Percentiles rank a stretch among this genome's conserved stretches.
phyloP scores from a whole-genome alignment of 257 asterid genomes.

The Ophiorrhiza pumila region DNA sequence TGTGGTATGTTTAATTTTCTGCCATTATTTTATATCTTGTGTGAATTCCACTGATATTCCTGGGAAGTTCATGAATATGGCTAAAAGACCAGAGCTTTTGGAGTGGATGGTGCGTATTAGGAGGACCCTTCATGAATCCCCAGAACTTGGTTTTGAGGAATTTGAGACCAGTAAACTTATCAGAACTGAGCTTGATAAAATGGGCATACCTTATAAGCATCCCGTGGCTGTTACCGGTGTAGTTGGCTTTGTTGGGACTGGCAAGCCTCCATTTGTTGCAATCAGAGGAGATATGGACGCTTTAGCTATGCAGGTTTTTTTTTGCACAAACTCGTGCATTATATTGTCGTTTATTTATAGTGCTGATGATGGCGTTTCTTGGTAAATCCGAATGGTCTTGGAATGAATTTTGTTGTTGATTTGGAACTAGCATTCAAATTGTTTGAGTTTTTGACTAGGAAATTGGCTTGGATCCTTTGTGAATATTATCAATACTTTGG shows the following conservation, averaged over 20 bases:
- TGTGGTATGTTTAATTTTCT: neutral
- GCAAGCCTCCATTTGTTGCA: slow-evolving; percentile 63
- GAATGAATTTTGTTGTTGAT: neutral
- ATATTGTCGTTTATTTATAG: neutral
- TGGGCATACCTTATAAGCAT: slow-evolving; percentile 50
- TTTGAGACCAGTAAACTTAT: slow-evolving; percentile 60
- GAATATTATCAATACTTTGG: slow-evolving; percentile 4
- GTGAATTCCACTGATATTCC: slow-evolving; percentile 41
- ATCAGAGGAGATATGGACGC: slow-evolving; percentile 80
- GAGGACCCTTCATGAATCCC: slow-evolving; percentile 57
- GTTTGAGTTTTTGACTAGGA: neutral
- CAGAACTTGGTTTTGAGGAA: slow-evolving; percentile 70
- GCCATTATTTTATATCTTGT: neutral
- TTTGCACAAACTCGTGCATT: neutral
- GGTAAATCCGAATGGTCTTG: neutral
- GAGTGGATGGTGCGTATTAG: slow-evolving; percentile 58
- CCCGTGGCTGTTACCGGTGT: slow-evolving; percentile 68
- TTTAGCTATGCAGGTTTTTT: slow-evolving; percentile 49
- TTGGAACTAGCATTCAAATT: neutral
- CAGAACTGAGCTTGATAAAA: slow-evolving; percentile 54
- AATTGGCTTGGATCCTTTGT: neutral
- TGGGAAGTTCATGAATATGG: slow-evolving; percentile 37
- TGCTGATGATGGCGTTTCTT: neutral
- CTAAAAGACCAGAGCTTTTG: slow-evolving; percentile 41
- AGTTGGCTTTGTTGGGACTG: slow-evolving; percentile 57